Evolutionary conservation across 257 asterid species (phyloP), one percentile per base, ranked within the genome.

Genomic region (Hygrophila difformis): DNA sequence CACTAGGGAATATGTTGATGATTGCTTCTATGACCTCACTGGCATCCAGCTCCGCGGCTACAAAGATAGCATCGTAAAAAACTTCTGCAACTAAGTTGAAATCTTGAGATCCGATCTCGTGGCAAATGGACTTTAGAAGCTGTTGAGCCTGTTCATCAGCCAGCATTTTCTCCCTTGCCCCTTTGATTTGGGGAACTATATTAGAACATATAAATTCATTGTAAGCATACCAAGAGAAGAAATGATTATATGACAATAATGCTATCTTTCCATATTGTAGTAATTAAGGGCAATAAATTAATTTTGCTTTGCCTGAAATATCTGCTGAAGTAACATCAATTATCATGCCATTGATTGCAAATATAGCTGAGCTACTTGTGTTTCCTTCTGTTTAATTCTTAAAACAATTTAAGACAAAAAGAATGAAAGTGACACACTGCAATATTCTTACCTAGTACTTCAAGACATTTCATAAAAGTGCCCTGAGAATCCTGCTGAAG

Each of bases 51-150:
- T 7, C 14, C 41, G 62, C 57, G 18, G 57, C 68, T 3, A 9
- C 3, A 8, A 33, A 2, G 5, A 62, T 23, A 11, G 44, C 58
- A 12, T 17, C 15, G 0, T 2, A 5, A 0, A 6, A 34, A 9
- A 39, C 35, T 1, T 5, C 13, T 18, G 10, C 4, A 17, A 51
- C 62, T 21, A 17, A 21, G 7, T 0, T 1, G 1, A 2, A 3
- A 10, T 11, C 29, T 48, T 18, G 1, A 17, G 12, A 0, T 62
- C 42, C 20, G 11, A 54, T 17, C 21, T 42, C 15, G 5, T 12
- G 18, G 63, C 62, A 62, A 33, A 42, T n/a, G n/a, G 6, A 10
- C 45, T 49, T 18, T 9, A 42, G 38, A 2, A 62, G 48, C 0
- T 15, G 10, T 10, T 11, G 33, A 8, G 66, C 54, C 8, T 41